Evolutionary conservation across 176 grass and related monocot species (phyloP).

Genomic region (Carex cristatella): DNA sequence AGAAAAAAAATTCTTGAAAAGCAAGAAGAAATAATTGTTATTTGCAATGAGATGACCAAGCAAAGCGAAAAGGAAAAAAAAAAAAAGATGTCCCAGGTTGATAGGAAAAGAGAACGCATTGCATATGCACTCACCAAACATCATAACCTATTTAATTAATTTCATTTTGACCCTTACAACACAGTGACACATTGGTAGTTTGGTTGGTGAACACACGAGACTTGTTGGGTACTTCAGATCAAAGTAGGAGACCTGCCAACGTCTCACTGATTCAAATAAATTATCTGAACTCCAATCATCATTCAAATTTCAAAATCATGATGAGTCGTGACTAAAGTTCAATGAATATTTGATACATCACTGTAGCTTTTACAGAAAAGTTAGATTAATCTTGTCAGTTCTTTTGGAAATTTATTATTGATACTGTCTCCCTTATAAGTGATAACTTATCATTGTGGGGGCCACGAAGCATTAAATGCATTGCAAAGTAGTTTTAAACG

Average conservation of each 20-base stretch:
- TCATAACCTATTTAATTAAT: conserved; percentile 10
- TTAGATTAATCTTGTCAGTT: background rate
- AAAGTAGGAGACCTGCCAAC: conserved; percentile 16
- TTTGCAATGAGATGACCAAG: background rate
- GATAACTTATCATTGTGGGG: background rate
- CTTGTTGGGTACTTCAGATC: conserved; percentile 14
- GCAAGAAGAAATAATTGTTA: background rate
- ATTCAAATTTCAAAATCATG: background rate
- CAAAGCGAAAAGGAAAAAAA: background rate
- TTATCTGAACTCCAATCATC: background rate
- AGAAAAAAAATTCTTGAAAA: background rate
- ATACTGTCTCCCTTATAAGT: background rate
- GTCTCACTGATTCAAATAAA: conserved; percentile 8
- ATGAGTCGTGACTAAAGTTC: background rate
- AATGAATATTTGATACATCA: background rate
- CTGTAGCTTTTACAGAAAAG: conserved; percentile 1
- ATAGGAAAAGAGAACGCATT: background rate
- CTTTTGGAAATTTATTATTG: conserved; percentile 5
- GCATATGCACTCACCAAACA: conserved; percentile 1
- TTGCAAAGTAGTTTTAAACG: background rate
- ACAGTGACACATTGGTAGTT: background rate
- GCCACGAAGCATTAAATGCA: background rate
- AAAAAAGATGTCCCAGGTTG: background rate
- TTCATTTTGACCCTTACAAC: background rate
- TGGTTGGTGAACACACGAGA: conserved; percentile 21